These are phyloP conservation scores for Geosmithia putterillii DNA, from an alignment of 2,329 filamentous ascomycete genomes.

Conservation along the genomic window DNA sequence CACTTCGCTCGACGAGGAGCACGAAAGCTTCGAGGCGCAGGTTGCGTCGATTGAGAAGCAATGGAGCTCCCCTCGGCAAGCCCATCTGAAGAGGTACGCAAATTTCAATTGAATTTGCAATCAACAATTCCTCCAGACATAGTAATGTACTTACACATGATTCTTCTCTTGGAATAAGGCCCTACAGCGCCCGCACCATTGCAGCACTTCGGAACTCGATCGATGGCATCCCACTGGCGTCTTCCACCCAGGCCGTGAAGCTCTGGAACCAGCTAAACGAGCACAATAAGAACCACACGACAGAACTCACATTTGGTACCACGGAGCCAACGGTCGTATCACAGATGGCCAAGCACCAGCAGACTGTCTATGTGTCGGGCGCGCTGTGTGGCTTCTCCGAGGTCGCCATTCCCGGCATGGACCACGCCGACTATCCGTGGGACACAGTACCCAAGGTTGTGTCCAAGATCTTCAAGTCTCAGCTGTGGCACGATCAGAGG, in stretches of 20 bases:
- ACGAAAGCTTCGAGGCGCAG: constrained; percentile 17
- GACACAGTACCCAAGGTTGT: constrained; percentile 27
- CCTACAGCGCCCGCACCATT: constrained; percentile 18
- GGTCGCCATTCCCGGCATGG: constrained; percentile 21
- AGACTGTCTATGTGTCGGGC: constrained; percentile 26
- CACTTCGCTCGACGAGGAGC: constrained; percentile 9
- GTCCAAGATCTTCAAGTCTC: constrained; percentile 23
- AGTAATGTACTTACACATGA: background rate
- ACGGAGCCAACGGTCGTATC: constrained; percentile 20
- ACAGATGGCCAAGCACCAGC: constrained; percentile 22
- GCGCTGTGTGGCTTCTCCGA: constrained; percentile 24
- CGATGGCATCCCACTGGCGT: constrained; percentile 9
- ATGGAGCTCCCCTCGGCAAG: constrained; percentile 15
- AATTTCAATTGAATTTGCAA: no score
- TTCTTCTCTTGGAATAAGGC: constrained; percentile 3
- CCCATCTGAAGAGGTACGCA: constrained; percentile 12
- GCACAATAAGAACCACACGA: constrained; percentile 18
- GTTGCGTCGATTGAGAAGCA: constrained; percentile 18
- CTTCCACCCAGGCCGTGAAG: constrained; percentile 18
- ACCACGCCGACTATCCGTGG: constrained; percentile 28
- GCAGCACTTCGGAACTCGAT: constrained; percentile 18
- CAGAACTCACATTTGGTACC: constrained; percentile 23
- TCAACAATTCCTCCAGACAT: no score
- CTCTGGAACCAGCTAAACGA: constrained; percentile 21
- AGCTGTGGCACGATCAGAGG: constrained; percentile 25